A percentile compares a stretch with the other conserved stretches of the same genome.
Conservation (phyloP, 73 alveolate genomes). For the Stentor roeselii region DNA sequence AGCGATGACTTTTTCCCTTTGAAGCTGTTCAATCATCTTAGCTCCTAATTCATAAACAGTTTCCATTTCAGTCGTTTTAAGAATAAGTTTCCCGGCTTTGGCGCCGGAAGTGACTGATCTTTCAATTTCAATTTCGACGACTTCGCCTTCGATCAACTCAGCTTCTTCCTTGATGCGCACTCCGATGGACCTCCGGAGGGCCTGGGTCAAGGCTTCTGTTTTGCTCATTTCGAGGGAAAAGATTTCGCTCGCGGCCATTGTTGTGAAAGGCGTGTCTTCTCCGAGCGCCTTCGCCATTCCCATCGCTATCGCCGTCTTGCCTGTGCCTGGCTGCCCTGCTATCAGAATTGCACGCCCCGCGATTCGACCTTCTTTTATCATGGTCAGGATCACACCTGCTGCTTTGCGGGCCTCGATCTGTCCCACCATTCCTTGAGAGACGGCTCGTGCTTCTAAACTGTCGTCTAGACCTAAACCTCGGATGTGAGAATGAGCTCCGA, state of each 20-base stretch:
- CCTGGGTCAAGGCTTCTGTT: slow-evolving; percentile 98
- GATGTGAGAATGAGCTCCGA: slow-evolving; percentile 96
- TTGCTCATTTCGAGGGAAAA: slow-evolving; percentile 97
- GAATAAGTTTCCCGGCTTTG: no score
- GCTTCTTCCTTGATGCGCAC: slow-evolving; percentile 94
- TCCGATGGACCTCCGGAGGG: slow-evolving; percentile 99
- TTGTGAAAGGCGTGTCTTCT: slow-evolving; percentile 99
- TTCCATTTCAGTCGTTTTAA: slow-evolving; percentile 95
- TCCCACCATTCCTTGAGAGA: slow-evolving; percentile 87
- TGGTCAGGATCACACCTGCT: slow-evolving; percentile 97
- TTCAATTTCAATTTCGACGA: slow-evolving; percentile 96
- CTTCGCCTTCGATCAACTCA: no score
- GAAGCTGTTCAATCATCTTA: slow-evolving; percentile 93
- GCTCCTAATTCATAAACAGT: slow-evolving; percentile 97
- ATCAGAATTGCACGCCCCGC: slow-evolving; percentile 98
- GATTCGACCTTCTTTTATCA: slow-evolving; percentile 97
- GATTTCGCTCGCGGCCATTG: slow-evolving; percentile 99
- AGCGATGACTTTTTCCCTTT: slow-evolving; percentile 96
- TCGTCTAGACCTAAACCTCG: slow-evolving; percentile 71
- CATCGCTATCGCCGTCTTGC: slow-evolving; percentile 95
- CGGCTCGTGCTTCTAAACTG: not conserved
- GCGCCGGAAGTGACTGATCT: slow-evolving; percentile 84
- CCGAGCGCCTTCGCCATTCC: slow-evolving; percentile 96
- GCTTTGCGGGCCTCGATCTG: slow-evolving; percentile 94
- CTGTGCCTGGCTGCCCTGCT: slow-evolving; percentile 99